These are phyloP conservation scores for Oxytropis ochrocephala DNA, from an alignment of 306 rosid genomes.

Conservation along the genomic window DNA sequence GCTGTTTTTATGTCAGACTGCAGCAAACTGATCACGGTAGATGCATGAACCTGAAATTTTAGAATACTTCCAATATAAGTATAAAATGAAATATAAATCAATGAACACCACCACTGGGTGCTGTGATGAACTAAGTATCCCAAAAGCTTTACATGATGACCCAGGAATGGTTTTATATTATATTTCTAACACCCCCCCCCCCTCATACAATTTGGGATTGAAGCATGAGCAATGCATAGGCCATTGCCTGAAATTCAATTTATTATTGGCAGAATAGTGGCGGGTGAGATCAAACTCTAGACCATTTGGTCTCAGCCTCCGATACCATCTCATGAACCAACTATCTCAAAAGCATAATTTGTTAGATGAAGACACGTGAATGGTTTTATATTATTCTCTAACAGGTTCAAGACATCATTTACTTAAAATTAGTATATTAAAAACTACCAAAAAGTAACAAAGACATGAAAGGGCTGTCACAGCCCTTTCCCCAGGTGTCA, in stretches of 20 bases:
- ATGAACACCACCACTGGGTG: conserved; percentile 8
- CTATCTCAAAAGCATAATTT: not conserved
- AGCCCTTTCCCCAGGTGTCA: not conserved
- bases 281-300: not conserved
- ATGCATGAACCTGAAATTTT: conserved; percentile 70
- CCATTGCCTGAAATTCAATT: not conserved
- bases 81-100: conserved; percentile 10
- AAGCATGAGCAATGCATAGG: not conserved
- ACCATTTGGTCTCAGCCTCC: not conserved
- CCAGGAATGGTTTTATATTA: not conserved
- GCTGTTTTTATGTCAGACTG: conserved; percentile 93
- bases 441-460: not conserved
- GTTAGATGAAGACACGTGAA: not conserved
- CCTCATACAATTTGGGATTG: not conserved
- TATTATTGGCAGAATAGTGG: not conserved
- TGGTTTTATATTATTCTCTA: not conserved
- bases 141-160: not conserved
- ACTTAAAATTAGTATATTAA: conserved; percentile 9
- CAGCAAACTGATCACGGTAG: conserved; percentile 75
- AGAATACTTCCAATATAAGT: conserved; percentile 16
- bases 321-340: not conserved
- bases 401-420: not conserved
- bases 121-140: not conserved
- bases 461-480: not conserved
- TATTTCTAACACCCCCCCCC: not conserved